Percentiles rank a stretch among this genome's conserved stretches.
These are phyloP conservation scores for Pseudogymnoascus sp. DNA, from an alignment of 2,329 filamentous ascomycete species.

Conservation along the genomic window DNA sequence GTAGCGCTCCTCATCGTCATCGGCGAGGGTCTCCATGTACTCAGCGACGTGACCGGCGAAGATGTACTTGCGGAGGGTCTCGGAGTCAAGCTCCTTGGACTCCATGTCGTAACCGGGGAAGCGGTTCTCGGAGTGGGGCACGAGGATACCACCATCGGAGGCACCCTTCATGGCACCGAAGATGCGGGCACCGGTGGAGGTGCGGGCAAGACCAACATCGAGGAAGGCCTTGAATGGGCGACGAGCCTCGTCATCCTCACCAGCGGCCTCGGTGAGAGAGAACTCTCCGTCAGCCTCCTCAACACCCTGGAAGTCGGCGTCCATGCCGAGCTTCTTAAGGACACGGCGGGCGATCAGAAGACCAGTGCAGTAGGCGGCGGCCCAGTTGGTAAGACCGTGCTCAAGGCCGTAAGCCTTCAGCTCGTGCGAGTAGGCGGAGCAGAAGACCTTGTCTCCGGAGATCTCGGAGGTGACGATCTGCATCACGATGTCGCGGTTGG, in stretches of 20 bases:
- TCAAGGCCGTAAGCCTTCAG: conserved; percentile 94
- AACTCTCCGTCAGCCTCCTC: conserved; percentile 97
- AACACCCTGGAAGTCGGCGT: conserved; percentile 88
- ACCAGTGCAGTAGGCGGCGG: conserved; percentile 92
- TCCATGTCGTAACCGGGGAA: conserved; percentile 99
- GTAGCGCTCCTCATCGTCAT: conserved; percentile 99
- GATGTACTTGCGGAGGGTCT: conserved; percentile 98
- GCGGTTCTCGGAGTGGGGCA: conserved; percentile 98
- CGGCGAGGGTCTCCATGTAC: conserved; percentile 99
- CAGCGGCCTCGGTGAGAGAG: conserved; percentile 87
- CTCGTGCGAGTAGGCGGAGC: conserved; percentile 91
- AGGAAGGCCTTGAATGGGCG: conserved; percentile 99
- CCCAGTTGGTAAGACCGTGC: conserved; percentile 99
- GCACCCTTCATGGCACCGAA: conserved; percentile 99
- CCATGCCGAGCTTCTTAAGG: conserved; percentile 92
- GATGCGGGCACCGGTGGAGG: conserved; percentile 96
- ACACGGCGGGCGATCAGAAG: conserved; percentile 94
- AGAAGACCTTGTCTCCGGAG: conserved; percentile 94
- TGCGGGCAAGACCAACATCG: conserved; percentile 94
- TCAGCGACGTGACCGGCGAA: conserved; percentile 96
- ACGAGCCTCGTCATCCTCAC: conserved; percentile 80
- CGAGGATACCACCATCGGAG: conserved; percentile 91
- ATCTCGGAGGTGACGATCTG: conserved; percentile 97
- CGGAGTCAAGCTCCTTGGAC: conserved; percentile 93
- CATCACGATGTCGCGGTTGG: conserved; percentile 98